A percentile compares a stretch with the other conserved stretches of the same genome.
Conservation (phyloP, 2,329 filamentous ascomycete species). For the Diaporthe australafricana region DNA sequence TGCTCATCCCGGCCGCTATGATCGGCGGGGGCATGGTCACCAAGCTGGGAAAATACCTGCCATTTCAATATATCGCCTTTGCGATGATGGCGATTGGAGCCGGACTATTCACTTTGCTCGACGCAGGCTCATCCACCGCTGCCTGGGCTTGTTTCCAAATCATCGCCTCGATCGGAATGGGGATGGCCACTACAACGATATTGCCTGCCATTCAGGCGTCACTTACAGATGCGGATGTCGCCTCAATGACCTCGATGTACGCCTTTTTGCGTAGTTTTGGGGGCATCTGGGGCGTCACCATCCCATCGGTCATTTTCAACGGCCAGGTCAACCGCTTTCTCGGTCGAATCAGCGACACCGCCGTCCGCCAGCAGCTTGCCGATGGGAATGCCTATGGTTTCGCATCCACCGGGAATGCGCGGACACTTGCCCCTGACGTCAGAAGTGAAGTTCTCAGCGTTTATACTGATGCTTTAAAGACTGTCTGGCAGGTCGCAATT, state of each 20-base stretch:
- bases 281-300: constrained; percentile 51
- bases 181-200: constrained; percentile 49
- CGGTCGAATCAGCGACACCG: neutral
- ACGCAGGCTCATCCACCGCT: neutral
- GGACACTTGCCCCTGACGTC: neutral
- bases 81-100: neutral
- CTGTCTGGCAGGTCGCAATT: neutral
- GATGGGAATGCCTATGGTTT: neutral
- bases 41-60: neutral
- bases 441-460: neutral
- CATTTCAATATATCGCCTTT: neutral
- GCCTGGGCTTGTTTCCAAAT: neutral
- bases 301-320: constrained; percentile 50
- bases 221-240: constrained; percentile 42
- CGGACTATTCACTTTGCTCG: neutral
- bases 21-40: constrained; percentile 10
- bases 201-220: constrained; percentile 50
- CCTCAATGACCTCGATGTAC: constrained; percentile 47
- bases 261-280: constrained; percentile 53
- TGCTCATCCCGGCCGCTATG: neutral
- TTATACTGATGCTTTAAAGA: neutral
- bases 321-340: neutral
- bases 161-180: neutral
- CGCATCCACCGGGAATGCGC: neutral
- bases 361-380: neutral